phyloP scores from a whole-genome alignment of 1,284 basidiomycete genomes.

The Schizophyllum amplum region DNA sequence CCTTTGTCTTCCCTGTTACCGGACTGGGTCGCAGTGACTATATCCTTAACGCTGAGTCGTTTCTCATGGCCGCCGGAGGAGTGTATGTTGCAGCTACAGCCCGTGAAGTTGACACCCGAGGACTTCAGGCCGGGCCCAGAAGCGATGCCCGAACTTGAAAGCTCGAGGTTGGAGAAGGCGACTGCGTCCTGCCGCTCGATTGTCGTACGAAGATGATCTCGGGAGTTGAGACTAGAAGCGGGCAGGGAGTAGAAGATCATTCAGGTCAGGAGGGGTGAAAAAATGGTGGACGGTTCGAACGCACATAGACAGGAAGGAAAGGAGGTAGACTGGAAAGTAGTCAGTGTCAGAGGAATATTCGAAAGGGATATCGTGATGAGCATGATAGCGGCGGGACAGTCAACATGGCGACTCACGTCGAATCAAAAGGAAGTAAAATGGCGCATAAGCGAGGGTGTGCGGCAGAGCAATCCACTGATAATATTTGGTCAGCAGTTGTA shows the following conservation, averaged over 20 bases:
- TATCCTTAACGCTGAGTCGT: too few species aligned
- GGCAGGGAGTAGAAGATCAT: neutral
- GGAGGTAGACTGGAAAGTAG: neutral
- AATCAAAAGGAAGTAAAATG: neutral
- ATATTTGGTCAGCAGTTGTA: neutral
- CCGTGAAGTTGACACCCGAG: neutral
- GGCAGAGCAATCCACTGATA: neutral
- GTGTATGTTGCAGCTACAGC: too few species aligned
- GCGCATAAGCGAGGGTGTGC: neutral
- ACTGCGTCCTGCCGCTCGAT: neutral
- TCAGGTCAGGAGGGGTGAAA: too few species aligned
- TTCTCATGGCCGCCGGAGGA: too few species aligned
- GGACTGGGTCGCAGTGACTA: too few species aligned
- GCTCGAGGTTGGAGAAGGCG: neutral
- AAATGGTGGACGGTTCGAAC: too few species aligned
- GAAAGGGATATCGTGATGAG: neutral
- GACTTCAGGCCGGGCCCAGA: neutral
- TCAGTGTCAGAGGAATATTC: neutral
- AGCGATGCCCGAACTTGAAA: neutral
- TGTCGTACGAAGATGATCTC: neutral
- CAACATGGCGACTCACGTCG: neutral
- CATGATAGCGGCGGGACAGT: neutral
- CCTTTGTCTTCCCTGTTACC: too few species aligned
- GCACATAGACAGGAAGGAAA: neutral
- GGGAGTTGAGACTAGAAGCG: neutral